Conservation (phyloP, 345 rosid genomes). For the Citrus trifoliata region DNA sequence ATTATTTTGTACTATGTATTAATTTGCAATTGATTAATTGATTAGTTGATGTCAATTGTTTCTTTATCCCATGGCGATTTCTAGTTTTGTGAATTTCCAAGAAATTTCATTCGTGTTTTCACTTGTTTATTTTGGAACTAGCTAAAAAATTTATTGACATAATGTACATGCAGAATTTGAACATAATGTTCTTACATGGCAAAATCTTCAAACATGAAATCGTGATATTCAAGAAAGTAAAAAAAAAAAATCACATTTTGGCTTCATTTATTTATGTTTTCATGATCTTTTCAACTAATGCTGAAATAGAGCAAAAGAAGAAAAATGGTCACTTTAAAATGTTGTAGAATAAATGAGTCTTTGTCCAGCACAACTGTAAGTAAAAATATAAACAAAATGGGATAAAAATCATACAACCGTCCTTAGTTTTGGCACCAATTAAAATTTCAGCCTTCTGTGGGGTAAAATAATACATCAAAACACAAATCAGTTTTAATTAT, state of each 20-base stretch:
- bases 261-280: not conserved
- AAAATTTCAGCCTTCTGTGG: not conserved
- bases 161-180: not conserved
- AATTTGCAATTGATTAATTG: too few relatives aligned
- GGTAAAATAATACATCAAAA: not conserved
- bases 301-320: not conserved
- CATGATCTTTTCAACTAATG: not conserved
- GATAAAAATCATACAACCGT: constrained; percentile 3
- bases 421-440: constrained; percentile 3
- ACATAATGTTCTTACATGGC: too few relatives aligned
- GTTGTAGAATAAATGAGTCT: not conserved
- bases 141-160: not conserved
- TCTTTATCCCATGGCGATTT: not conserved
- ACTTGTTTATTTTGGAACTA: not conserved
- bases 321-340: not conserved
- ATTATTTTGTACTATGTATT: too few relatives aligned
- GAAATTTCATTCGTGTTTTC: not conserved
- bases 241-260: not conserved
- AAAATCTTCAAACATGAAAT: too few relatives aligned
- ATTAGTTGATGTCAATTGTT: too few relatives aligned
- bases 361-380: not conserved
- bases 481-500: too few relatives aligned
- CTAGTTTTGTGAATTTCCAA: not conserved
- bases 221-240: not conserved
- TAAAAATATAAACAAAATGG: not conserved